Evolutionary conservation across 495 filamentous ascomycete genomes (phyloP).

Genomic region (Xylaria sp.): DNA sequence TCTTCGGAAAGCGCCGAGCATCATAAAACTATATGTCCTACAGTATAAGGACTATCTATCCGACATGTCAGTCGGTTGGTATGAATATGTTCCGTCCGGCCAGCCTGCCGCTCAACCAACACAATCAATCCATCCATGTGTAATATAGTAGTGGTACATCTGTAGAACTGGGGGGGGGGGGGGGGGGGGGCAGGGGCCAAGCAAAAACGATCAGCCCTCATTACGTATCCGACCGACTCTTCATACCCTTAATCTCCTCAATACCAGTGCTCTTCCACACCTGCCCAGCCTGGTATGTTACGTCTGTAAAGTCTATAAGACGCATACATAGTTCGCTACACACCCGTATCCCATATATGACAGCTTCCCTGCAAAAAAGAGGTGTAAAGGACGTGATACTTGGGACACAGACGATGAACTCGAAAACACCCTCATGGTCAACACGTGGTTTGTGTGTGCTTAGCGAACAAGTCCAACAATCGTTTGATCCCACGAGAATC

Average conservation of each 20-base stretch:
- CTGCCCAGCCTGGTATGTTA: background rate
- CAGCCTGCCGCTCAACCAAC: conserved; percentile 3
- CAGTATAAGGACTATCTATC: conserved; percentile 33
- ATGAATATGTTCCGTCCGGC: background rate
- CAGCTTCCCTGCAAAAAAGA: background rate
- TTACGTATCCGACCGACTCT: background rate
- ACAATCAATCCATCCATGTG: background rate
- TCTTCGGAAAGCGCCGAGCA: background rate
- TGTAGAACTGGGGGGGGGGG: background rate
- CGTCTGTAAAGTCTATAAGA: conserved; percentile 11
- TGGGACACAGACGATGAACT: background rate
- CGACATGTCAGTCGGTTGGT: background rate
- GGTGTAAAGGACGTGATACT: background rate
- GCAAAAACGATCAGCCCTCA: conserved; percentile 4
- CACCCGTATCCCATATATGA: conserved; percentile 5
- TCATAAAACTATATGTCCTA: conserved; percentile 17
- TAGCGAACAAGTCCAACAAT: background rate
- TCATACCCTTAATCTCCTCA: conserved; percentile 1
- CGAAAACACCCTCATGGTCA: background rate
- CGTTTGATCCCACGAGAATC: background rate
- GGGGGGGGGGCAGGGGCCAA: too few relatives aligned
- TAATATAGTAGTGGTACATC: conserved; percentile 19
- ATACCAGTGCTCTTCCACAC: background rate
- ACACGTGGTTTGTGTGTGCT: background rate
- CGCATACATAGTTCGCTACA: conserved; percentile 9